These are phyloP conservation scores for Meripilus lineatus DNA, from an alignment of 1,284 basidiomycete species.

Conservation along the genomic window DNA sequence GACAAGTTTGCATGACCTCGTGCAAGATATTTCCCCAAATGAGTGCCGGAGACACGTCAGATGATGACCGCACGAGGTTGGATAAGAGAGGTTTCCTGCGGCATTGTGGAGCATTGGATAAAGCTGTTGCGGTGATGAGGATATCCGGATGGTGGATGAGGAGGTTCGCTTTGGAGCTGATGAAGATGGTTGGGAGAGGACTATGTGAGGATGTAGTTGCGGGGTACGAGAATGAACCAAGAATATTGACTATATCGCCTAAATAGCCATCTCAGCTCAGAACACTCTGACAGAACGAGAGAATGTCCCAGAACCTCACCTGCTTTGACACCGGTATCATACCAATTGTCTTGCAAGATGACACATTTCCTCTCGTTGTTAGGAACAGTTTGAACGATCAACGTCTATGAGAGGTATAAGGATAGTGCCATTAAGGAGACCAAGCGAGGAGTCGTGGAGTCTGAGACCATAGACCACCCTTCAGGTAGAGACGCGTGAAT, in stretches of 20 bases:
- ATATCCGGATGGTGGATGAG: slow-evolving; percentile 88
- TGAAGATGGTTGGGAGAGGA: slow-evolving; percentile 41
- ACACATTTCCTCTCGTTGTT: slow-evolving; percentile 37
- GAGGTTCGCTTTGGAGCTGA: slow-evolving; percentile 54
- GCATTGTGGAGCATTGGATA: slow-evolving; percentile 80
- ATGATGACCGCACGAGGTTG: slow-evolving; percentile 50
- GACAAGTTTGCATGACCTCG: slow-evolving; percentile 79
- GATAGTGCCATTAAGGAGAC: too few relatives aligned
- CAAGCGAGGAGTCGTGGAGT: too few relatives aligned
- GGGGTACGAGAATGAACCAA: slow-evolving; percentile 49
- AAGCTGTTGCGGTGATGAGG: slow-evolving; percentile 83
- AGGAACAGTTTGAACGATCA: slow-evolving; percentile 37
- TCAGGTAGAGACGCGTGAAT: too few relatives aligned
- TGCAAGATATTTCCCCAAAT: slow-evolving; percentile 91
- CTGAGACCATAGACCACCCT: too few relatives aligned
- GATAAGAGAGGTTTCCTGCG: slow-evolving; percentile 78
- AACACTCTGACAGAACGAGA: slow-evolving; percentile 3
- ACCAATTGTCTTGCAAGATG: slow-evolving; percentile 65
- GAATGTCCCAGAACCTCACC: slow-evolving; percentile 35
- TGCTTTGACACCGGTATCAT: slow-evolving; percentile 44
- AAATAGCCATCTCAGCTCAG: not conserved
- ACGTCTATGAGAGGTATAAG: slow-evolving; percentile 14
- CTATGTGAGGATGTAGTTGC: slow-evolving; percentile 28
- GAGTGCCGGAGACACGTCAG: slow-evolving; percentile 57
- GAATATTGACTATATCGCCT: slow-evolving; percentile 78